Percentiles rank a stretch among this genome's conserved stretches.
These are phyloP conservation scores for Arxiozyma telluris DNA, from an alignment of 1,139 yeast species.

Conservation along the genomic window DNA sequence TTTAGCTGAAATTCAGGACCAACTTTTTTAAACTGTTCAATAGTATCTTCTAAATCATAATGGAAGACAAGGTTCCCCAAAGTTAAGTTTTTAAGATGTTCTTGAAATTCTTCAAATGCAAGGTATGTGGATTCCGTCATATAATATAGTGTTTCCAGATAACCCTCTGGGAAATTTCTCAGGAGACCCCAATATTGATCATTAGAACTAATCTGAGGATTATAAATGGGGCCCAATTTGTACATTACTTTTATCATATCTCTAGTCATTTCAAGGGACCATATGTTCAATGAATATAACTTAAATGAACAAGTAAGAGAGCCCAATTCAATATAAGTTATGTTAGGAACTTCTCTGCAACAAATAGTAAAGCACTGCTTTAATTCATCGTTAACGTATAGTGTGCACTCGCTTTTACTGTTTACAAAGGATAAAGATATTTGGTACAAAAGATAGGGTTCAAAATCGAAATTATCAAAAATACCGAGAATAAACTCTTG, in stretches of 20 bases:
- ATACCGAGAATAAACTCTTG: slow-evolving; percentile 24
- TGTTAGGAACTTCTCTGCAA: slow-evolving; percentile 4
- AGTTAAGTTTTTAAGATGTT: background rate
- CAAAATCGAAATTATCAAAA: slow-evolving; percentile 24
- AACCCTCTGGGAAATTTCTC: background rate
- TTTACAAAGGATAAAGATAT: slow-evolving; percentile 12
- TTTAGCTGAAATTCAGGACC: background rate
- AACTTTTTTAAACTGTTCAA: background rate
- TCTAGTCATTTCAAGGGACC: slow-evolving; percentile 5
- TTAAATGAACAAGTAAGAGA: slow-evolving; percentile 26
- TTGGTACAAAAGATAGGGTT: slow-evolving; percentile 13
- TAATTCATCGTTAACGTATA: slow-evolving; percentile 20
- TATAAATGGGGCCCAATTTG: slow-evolving; percentile 8
- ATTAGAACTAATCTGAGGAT: slow-evolving; percentile 5
- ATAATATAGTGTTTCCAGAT: background rate
- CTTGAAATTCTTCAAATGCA: background rate
- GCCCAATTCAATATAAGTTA: slow-evolving; percentile 19
- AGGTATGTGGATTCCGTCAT: background rate
- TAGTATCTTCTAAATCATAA: slow-evolving; percentile 5
- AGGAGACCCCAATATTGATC: slow-evolving; percentile 1
- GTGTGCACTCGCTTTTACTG: slow-evolving; percentile 8
- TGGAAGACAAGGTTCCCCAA: slow-evolving; percentile 1
- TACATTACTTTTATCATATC: slow-evolving; percentile 8
- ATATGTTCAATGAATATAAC: slow-evolving; percentile 14
- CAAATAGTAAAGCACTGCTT: slow-evolving; percentile 16